Base-by-base conservation (phyloP, 202 grass and related monocot genomes). In the Tripidium arundinaceum region DNA sequence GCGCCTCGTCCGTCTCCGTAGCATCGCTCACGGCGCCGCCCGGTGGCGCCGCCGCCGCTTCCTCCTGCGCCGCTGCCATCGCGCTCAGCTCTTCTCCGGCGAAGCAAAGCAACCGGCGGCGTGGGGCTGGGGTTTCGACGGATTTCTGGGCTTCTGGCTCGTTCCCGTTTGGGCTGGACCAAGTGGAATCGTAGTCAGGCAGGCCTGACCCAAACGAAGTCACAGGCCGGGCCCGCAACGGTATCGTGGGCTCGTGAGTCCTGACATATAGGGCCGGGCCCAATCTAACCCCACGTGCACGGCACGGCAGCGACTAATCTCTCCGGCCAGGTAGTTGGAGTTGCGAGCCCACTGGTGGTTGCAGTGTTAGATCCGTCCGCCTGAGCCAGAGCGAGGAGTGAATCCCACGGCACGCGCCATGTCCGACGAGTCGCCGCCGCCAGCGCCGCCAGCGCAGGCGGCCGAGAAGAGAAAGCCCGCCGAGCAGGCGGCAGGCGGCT, bases 361-460 rank as follows among this genome's bases (percentile, higher is more conserved):
- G 85, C 78, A 78, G 83, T 43, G 59, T 37, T 76, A 88, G 83
- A 85, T 88, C 89, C 82, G 82, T 87, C 85, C 83, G 86, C 57
- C 79, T 6, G 75, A 55, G 62, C 78, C 27, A 49, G 68, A 45
- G 50, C 28, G 15, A 55, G 37, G 55, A 57, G 55, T 65, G 25
- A 74, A 63, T 81, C 69, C 38, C 25, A 80, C 84, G 86, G 69
- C 62, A 77, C 61, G 82, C 74, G 63, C 79, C 87, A 89, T 89
- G 87, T 83, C 87, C 87, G 87, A 86, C 83, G 79, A 86, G 22
- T 36, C 68, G 61, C 74, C 73, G 58, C 41, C 74, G 42, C 42
- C 83, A 21, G 50, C 50, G 31, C 76, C 70, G n/a, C n/a, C n/a
- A n/a, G n/a, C n/a, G n/a, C n/a, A n/a, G 50, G 74, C 61, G 9